Evolutionary conservation across 2,329 filamentous ascomycete species (phyloP).

Genomic region (Neodidymelliopsis sp.): DNA sequence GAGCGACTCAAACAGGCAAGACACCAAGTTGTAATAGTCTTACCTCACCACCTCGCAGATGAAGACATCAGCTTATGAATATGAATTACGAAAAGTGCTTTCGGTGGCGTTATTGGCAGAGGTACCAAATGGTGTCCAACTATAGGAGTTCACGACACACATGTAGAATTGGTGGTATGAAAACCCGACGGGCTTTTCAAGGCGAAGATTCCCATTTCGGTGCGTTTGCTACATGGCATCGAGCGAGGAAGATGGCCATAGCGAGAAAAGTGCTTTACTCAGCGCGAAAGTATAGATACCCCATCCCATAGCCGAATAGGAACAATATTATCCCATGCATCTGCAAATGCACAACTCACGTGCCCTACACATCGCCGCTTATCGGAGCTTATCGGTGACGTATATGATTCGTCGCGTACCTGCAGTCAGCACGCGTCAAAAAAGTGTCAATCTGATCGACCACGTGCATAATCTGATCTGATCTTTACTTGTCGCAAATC

Average conservation of each 20-base stretch:
- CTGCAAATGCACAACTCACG: constrained; percentile 8
- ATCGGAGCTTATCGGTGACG: constrained; percentile 21
- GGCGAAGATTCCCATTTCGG: neutral
- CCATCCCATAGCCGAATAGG: constrained; percentile 7
- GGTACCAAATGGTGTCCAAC: no score
- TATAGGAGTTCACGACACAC: constrained; percentile 18
- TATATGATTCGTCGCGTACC: constrained; percentile 21
- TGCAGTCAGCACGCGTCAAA: constrained; percentile 10
- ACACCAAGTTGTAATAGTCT: constrained; percentile 45
- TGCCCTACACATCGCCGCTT: constrained; percentile 5
- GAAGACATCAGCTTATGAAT: constrained; percentile 13
- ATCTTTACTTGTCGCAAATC: constrained; percentile 1
- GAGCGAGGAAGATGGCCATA: neutral
- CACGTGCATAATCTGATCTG: constrained; percentile 7
- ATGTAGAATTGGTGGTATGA: constrained; percentile 11
- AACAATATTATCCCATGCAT: neutral
- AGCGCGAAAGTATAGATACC: constrained; percentile 16
- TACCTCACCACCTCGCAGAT: neutral
- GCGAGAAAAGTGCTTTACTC: constrained; percentile 6
- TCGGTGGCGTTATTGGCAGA: constrained; percentile 7
- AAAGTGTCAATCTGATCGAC: constrained; percentile 6
- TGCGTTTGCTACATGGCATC: constrained; percentile 1
- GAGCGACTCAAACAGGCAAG: constrained; percentile 48
- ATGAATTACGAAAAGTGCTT: constrained; percentile 34
- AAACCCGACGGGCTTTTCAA: constrained; percentile 25